Conservation (phyloP, 176 grass and related monocot species). For the Eragrostis nindensis region DNA sequence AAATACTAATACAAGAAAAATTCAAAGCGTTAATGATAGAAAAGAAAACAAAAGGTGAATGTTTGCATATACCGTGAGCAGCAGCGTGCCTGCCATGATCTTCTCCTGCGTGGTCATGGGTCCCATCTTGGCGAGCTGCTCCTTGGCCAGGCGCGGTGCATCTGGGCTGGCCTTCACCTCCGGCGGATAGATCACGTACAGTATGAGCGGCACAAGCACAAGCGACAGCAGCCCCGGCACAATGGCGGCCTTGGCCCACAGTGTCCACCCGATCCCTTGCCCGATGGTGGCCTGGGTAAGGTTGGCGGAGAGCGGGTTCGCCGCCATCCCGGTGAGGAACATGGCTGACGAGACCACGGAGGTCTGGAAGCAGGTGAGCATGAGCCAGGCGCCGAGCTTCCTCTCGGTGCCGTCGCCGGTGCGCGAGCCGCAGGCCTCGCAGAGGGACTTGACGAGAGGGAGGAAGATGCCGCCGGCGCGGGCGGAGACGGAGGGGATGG, state of each 20-base stretch:
- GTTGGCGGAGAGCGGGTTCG: conserved; percentile 87
- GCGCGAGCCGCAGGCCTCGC: conserved; percentile 78
- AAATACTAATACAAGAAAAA: conserved; percentile 2
- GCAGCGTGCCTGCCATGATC: conserved; percentile 79
- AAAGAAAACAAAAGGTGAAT: not conserved
- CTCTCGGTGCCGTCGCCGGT: conserved; percentile 72
- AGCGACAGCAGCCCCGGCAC: conserved; percentile 83
- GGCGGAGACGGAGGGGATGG: conserved; percentile 90
- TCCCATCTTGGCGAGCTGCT: conserved; percentile 84
- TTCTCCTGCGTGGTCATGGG: conserved; percentile 84
- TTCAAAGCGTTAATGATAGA: not conserved
- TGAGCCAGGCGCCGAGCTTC: conserved; percentile 87
- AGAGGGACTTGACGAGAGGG: conserved; percentile 88
- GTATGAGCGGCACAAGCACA: conserved; percentile 73
- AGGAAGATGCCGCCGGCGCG: conserved; percentile 92
- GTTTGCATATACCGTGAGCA: conserved; percentile 72
- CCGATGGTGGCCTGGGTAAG: conserved; percentile 74
- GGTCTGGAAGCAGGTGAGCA: conserved; percentile 99
- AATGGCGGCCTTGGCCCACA: conserved; percentile 92
- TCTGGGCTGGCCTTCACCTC: conserved; percentile 85
- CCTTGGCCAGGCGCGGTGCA: conserved; percentile 82
- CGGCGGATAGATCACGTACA: conserved; percentile 91
- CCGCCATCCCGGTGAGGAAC: conserved; percentile 96
- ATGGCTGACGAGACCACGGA: conserved; percentile 89
- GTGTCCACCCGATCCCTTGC: conserved; percentile 84